These are phyloP conservation scores for Fusarium luffae DNA, from an alignment of 2,329 filamentous ascomycete species.

Conservation along the genomic window DNA sequence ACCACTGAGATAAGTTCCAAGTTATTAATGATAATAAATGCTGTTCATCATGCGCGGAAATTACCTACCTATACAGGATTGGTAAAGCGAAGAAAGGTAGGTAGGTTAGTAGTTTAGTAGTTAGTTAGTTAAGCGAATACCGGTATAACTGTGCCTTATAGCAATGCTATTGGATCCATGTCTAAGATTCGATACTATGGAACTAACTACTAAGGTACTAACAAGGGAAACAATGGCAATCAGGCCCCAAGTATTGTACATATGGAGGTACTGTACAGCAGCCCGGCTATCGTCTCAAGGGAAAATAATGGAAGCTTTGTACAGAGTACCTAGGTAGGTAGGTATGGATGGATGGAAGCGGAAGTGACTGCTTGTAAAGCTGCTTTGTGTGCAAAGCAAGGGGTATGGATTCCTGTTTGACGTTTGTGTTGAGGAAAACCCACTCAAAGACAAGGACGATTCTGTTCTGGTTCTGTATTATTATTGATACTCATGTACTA, in stretches of 20 bases:
- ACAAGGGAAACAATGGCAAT: not conserved
- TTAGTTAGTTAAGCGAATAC: not conserved
- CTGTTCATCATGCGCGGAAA: slow-evolving; percentile 13
- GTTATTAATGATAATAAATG: not conserved
- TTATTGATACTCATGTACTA: not conserved
- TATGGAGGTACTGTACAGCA: not conserved
- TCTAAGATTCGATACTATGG: slow-evolving; percentile 1
- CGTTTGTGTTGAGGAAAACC: not conserved
- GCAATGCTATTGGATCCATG: not conserved
- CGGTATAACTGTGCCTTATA: not conserved
- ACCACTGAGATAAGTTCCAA: not conserved
- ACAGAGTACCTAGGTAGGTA: not conserved
- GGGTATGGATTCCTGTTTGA: not conserved
- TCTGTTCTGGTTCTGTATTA: not conserved
- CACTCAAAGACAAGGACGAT: not conserved
- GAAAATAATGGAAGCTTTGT: slow-evolving; percentile 6
- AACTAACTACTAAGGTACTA: not conserved
- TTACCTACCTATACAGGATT: not conserved
- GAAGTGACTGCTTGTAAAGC: slow-evolving; percentile 5
- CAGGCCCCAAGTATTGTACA: not conserved
- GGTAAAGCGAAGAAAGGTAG: not conserved
- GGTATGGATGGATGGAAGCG: not conserved
- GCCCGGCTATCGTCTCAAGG: not conserved
- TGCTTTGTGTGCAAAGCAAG: slow-evolving; percentile 12
- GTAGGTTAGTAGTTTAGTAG: too few species aligned